phyloP scores from a whole-genome alignment of 2,329 filamentous ascomycete species.

The Hypocreales sp. region DNA sequence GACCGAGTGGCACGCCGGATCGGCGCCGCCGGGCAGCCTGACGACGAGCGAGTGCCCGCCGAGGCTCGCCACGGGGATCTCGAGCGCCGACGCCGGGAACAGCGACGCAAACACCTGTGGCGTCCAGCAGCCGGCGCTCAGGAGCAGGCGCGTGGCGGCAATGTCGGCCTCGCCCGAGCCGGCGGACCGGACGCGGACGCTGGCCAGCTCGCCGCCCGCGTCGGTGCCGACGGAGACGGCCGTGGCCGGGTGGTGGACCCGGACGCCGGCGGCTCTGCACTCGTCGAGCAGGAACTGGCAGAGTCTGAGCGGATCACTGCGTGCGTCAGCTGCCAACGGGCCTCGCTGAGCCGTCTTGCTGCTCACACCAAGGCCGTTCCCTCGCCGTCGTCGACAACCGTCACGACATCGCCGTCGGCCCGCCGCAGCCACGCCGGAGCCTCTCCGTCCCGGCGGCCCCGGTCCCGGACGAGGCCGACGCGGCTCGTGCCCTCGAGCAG shows the following conservation, averaged over 20 bases:
- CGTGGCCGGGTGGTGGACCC: slow-evolving; percentile 47
- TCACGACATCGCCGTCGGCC: slow-evolving; percentile 36
- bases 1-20: slow-evolving; percentile 49
- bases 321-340: background rate
- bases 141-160: slow-evolving; percentile 47
- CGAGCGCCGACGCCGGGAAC: slow-evolving; percentile 38
- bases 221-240: slow-evolving; percentile 37
- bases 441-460: slow-evolving; percentile 15
- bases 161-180: slow-evolving; percentile 31
- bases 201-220: slow-evolving; percentile 30
- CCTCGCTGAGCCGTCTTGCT: no score
- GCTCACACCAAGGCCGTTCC: slow-evolving; percentile 50
- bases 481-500: slow-evolving; percentile 47
- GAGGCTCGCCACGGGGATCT: slow-evolving; percentile 36
- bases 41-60: slow-evolving; percentile 62
- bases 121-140: slow-evolving; percentile 60
- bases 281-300: slow-evolving; percentile 48
- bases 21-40: slow-evolving; percentile 29
- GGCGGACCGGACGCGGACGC: slow-evolving; percentile 31
- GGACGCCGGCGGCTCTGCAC: slow-evolving; percentile 44
- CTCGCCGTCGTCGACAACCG: slow-evolving; percentile 44
- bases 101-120: slow-evolving; percentile 45
- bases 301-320: slow-evolving; percentile 48
- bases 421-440: slow-evolving; percentile 17
- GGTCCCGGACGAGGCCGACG: slow-evolving; percentile 28